phyloP scores from a whole-genome alignment of 345 rosid genomes.

The Isatis tinctoria region DNA sequence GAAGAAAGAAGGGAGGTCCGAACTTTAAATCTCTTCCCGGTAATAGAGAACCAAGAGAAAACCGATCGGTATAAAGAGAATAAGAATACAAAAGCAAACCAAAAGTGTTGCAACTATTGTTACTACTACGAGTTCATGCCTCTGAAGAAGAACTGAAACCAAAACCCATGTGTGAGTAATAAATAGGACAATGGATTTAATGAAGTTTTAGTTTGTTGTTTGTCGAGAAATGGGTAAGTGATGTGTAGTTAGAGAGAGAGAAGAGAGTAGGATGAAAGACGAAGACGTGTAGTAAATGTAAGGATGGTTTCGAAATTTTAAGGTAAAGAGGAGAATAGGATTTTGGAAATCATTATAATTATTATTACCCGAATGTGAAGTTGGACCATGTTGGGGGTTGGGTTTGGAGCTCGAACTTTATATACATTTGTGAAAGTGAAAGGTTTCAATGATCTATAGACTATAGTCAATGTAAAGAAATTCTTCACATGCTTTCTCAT shows the following conservation, averaged over 20 bases:
- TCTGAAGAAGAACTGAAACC: conserved; percentile 42
- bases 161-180: conserved; percentile 44
- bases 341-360: not conserved
- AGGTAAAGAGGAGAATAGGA: not conserved
- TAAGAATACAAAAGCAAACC: conserved; percentile 30
- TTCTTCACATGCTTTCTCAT: conserved; percentile 17
- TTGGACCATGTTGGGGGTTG: conserved; percentile 30
- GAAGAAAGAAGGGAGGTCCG: conserved; percentile 33
- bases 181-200: conserved; percentile 1
- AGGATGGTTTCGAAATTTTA: not conserved
- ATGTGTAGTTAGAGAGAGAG: not conserved
- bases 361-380: conserved; percentile 24
- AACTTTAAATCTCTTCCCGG: conserved; percentile 62
- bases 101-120: conserved; percentile 29
- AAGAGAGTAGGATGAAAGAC: not conserved
- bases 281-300: conserved; percentile 28
- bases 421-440: conserved; percentile 6
- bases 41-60: conserved; percentile 26
- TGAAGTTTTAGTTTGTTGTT: conserved; percentile 20
- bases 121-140: conserved; percentile 64
- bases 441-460: conserved; percentile 6
- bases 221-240: conserved; percentile 21
- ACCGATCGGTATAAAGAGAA: conserved; percentile 13
- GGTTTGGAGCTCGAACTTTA: conserved; percentile 7
- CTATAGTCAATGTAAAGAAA: conserved; percentile 8